Conservation (phyloP, 2,329 filamentous ascomycete genomes). For the Trichophyton verrucosum region DNA sequence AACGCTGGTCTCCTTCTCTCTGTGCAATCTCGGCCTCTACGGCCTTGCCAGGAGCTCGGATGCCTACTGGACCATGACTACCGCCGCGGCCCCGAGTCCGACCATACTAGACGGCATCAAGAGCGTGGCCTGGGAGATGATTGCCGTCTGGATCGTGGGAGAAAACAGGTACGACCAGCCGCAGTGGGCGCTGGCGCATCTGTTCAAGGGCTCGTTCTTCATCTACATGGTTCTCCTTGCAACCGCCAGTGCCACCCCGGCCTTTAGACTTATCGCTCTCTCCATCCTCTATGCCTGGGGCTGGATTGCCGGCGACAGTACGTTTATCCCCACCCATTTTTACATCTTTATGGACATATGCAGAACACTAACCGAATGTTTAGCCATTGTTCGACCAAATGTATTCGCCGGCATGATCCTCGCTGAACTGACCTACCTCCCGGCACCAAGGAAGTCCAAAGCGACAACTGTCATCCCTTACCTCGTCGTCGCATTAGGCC, state of each 20-base stretch:
- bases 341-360: too few species aligned
- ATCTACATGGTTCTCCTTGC: conserved; percentile 44
- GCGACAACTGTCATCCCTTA: conserved; percentile 35
- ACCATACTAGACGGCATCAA: conserved; percentile 33
- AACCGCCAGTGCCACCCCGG: conserved; percentile 38
- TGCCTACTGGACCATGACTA: conserved; percentile 47
- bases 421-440: conserved; percentile 43
- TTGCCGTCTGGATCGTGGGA: conserved; percentile 41
- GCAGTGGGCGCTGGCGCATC: conserved; percentile 47
- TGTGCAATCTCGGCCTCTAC: conserved; percentile 46
- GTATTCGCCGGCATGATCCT: conserved; percentile 52
- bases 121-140: conserved; percentile 35
- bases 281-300: conserved; percentile 38
- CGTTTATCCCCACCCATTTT: conserved; percentile 8
- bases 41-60: conserved; percentile 44
- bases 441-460: conserved; percentile 38
- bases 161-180: conserved; percentile 45
- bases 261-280: conserved; percentile 39
- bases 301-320: conserved; percentile 27
- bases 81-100: conserved; percentile 34
- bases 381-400: conserved; percentile 43
- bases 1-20: conserved; percentile 44
- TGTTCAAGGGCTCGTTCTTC: conserved; percentile 44
- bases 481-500: conserved; percentile 40
- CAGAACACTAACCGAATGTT: background rate